phyloP scores from a whole-genome alignment of 1,284 basidiomycete species.

The Xerocomus cyaneibrunnescens region DNA sequence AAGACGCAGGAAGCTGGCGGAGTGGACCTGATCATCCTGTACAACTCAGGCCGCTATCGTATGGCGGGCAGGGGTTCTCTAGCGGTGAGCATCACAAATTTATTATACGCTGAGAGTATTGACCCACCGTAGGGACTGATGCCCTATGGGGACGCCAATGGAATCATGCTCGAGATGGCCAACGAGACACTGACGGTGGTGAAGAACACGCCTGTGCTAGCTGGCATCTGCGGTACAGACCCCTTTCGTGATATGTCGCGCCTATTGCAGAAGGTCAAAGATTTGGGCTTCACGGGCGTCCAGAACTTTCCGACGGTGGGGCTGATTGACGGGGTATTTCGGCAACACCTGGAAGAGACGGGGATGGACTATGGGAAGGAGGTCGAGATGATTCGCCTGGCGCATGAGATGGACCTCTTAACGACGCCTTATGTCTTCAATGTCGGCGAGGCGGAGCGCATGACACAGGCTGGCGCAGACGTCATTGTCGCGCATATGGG shows the following conservation, averaged over 20 bases:
- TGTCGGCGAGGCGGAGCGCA: conserved; percentile 25
- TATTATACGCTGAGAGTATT: not conserved
- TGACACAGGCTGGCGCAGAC: conserved; percentile 30
- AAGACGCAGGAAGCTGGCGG: conserved; percentile 31
- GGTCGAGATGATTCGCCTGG: conserved; percentile 34
- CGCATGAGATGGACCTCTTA: conserved; percentile 28
- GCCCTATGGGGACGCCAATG: conserved; percentile 36
- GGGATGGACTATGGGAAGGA: conserved; percentile 34
- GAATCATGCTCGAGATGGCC: conserved; percentile 33
- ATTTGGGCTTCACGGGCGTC: conserved; percentile 30
- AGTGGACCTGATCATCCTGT: conserved; percentile 31
- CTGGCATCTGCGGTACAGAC: conserved; percentile 31
- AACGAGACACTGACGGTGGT: conserved; percentile 31
- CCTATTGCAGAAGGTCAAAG: conserved; percentile 26
- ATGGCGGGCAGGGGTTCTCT: conserved; percentile 34
- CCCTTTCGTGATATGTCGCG: conserved; percentile 32
- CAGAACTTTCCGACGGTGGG: conserved; percentile 36
- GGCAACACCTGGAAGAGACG: conserved; percentile 35
- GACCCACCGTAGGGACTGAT: conserved; percentile 26
- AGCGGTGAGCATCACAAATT: conserved; percentile 19
- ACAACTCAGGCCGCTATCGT: conserved; percentile 34
- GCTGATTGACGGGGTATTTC: conserved; percentile 33
- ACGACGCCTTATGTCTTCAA: conserved; percentile 34
- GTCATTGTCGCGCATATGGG: conserved; percentile 35
- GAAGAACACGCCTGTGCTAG: conserved; percentile 29